Percentiles rank a stretch among this genome's conserved stretches.
Evolutionary conservation across 306 rosid genomes (phyloP).

Genomic region (Vigna trinervia): DNA sequence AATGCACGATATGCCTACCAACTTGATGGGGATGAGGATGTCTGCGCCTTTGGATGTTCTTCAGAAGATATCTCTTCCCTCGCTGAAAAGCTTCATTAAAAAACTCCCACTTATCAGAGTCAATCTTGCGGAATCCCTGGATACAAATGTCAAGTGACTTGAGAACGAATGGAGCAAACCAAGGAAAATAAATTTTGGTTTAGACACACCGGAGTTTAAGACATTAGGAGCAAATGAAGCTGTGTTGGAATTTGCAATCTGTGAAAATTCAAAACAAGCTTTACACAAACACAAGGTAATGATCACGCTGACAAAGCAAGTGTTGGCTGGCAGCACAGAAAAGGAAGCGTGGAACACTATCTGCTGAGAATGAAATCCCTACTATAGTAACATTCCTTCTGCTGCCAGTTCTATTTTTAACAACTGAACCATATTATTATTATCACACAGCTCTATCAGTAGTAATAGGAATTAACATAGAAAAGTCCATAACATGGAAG

Average conservation of each 20-base stretch:
- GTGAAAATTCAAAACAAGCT: slow-evolving; percentile 40
- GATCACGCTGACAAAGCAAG: slow-evolving; percentile 28
- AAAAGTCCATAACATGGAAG: slow-evolving; percentile 11
- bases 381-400: slow-evolving; percentile 13
- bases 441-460: slow-evolving; percentile 33
- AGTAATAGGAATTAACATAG: neutral
- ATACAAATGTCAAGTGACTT: slow-evolving; percentile 44
- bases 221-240: slow-evolving; percentile 36
- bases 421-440: neutral
- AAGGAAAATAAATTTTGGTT: neutral
- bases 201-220: slow-evolving; percentile 11
- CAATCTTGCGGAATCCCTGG: slow-evolving; percentile 91
- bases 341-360: slow-evolving; percentile 24
- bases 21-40: slow-evolving; percentile 45
- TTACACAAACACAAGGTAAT: slow-evolving; percentile 26
- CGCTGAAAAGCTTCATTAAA: slow-evolving; percentile 70
- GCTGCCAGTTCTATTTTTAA: neutral
- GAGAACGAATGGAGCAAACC: slow-evolving; percentile 42
- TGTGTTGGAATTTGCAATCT: slow-evolving; percentile 41
- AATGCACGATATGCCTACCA: no score
- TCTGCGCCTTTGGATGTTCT: slow-evolving; percentile 76
- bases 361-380: slow-evolving; percentile 29
- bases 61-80: slow-evolving; percentile 66
- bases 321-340: no score
- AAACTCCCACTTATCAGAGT: slow-evolving; percentile 81